Conservation (phyloP, 495 filamentous ascomycete species). For the Neurospora cerealis region DNA sequence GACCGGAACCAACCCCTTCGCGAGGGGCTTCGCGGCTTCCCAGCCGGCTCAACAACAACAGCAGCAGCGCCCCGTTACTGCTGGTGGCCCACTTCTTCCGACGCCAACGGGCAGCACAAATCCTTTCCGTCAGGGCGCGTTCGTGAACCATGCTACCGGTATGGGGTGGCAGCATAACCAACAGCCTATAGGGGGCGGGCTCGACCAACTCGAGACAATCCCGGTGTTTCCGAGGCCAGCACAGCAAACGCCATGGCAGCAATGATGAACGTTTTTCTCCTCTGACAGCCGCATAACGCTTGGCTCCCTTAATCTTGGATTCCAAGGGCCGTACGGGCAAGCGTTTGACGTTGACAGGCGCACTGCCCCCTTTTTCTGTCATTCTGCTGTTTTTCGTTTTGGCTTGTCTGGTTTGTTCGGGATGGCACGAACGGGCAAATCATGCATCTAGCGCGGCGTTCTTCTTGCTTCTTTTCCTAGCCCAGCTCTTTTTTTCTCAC, state of each 20-base stretch:
- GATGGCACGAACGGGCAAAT: background rate
- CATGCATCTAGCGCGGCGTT: slow-evolving; percentile 21
- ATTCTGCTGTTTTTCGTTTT: background rate
- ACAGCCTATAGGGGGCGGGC: slow-evolving; percentile 75
- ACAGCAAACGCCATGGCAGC: slow-evolving; percentile 44
- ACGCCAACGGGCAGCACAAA: slow-evolving; percentile 85
- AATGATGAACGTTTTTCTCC: slow-evolving; percentile 15
- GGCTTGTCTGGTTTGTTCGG: background rate
- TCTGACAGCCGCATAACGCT: background rate
- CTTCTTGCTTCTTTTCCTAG: background rate
- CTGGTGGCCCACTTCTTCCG: slow-evolving; percentile 35
- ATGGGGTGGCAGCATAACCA: slow-evolving; percentile 73
- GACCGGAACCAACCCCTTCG: slow-evolving; percentile 69
- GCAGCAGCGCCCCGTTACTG: slow-evolving; percentile 34
- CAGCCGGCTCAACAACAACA: slow-evolving; percentile 19
- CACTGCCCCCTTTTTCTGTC: background rate
- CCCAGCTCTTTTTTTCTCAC: background rate
- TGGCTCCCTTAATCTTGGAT: background rate
- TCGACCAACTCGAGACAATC: slow-evolving; percentile 70
- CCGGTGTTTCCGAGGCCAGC: slow-evolving; percentile 79
- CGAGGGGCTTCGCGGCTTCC: slow-evolving; percentile 34
- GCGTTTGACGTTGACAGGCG: background rate
- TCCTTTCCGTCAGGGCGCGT: slow-evolving; percentile 81
- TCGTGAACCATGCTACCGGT: slow-evolving; percentile 79
- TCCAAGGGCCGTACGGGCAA: background rate